phyloP scores from a whole-genome alignment of 2,329 filamentous ascomycete species.

The Pyrenophora tritici-repentis region DNA sequence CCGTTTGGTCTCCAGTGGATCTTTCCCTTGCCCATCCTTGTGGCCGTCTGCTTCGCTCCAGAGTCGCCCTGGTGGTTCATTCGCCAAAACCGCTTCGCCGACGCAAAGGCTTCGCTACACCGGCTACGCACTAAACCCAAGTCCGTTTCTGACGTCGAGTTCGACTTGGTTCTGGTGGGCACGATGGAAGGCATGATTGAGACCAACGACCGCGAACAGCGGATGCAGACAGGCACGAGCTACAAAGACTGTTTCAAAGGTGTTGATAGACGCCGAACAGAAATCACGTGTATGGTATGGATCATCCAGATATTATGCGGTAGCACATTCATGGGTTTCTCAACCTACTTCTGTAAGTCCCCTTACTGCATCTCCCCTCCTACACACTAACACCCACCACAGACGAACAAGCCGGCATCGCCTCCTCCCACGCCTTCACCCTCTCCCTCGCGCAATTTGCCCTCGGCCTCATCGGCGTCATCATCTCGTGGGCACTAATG shows the following conservation, averaged over 20 bases:
- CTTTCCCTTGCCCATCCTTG: slow-evolving; percentile 61
- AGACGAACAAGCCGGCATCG: slow-evolving; percentile 25
- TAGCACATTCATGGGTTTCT: slow-evolving; percentile 29
- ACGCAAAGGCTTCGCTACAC: slow-evolving; percentile 57
- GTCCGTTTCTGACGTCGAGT: slow-evolving; percentile 12
- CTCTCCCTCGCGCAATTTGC: slow-evolving; percentile 16
- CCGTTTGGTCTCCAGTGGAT: slow-evolving; percentile 63
- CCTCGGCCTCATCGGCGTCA: slow-evolving; percentile 57
- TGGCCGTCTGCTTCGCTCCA: slow-evolving; percentile 68
- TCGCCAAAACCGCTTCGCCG: slow-evolving; percentile 62
- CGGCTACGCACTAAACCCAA: slow-evolving; percentile 16
- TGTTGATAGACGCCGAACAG: slow-evolving; percentile 75
- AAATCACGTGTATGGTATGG: slow-evolving; percentile 61
- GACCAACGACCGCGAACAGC: slow-evolving; percentile 75
- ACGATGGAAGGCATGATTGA: slow-evolving; percentile 70
- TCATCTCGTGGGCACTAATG: slow-evolving; percentile 79
- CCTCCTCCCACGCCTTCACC: slow-evolving; percentile 9
- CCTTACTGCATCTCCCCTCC: rapidly evolving
- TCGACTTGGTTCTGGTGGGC: slow-evolving; percentile 1
- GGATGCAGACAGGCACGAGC: slow-evolving; percentile 66
- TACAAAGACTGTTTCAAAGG: slow-evolving; percentile 85
- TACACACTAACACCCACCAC: no score
- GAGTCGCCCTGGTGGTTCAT: slow-evolving; percentile 77
- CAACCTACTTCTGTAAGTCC: slow-evolving; percentile 49
- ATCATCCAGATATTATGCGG: slow-evolving; percentile 47